Evolutionary conservation across 2,329 filamentous ascomycete genomes (phyloP).

Genomic region (Dendryphion nanum): DNA sequence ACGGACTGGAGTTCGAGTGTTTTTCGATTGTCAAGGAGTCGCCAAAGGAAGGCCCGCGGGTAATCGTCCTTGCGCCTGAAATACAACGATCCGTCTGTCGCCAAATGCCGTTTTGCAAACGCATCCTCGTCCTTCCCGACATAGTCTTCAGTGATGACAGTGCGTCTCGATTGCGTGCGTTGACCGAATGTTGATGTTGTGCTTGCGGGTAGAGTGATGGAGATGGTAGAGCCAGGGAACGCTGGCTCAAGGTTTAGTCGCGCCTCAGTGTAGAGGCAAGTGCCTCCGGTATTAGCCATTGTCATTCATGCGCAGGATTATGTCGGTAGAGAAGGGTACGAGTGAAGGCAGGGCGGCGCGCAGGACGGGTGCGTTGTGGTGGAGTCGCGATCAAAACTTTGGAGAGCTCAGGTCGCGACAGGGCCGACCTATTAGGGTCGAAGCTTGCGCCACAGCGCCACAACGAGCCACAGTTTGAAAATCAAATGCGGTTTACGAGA

Average conservation of each 20-base stretch:
- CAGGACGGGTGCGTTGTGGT: slow-evolving; percentile 17
- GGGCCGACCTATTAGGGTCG: slow-evolving; percentile 20
- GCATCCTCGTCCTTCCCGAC: slow-evolving; percentile 64
- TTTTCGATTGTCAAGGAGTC: slow-evolving; percentile 76
- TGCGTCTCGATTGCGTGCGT: slow-evolving; percentile 31
- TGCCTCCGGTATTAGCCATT: slow-evolving; percentile 64
- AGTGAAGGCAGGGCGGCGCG: slow-evolving; percentile 7
- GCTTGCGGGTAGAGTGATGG: slow-evolving; percentile 51
- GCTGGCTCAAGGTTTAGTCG: slow-evolving; percentile 77
- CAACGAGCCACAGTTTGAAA: too few relatives aligned
- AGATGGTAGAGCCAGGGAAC: slow-evolving; percentile 66
- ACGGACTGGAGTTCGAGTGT: slow-evolving; percentile 79
- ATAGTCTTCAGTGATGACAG: slow-evolving; percentile 38
- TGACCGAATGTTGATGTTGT: slow-evolving; percentile 32
- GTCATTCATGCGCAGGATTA: slow-evolving; percentile 56
- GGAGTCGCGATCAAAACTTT: slow-evolving; percentile 32
- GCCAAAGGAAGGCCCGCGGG: slow-evolving; percentile 88
- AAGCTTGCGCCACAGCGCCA: slow-evolving; percentile 3
- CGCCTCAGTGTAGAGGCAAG: slow-evolving; percentile 81
- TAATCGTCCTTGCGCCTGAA: slow-evolving; percentile 73
- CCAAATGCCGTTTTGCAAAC: slow-evolving; percentile 72
- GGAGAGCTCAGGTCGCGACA: slow-evolving; percentile 22
- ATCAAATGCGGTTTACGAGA: too few relatives aligned
- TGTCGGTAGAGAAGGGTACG: slow-evolving; percentile 1
- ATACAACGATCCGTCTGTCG: slow-evolving; percentile 75